Percentiles rank a stretch among this genome's conserved stretches.
Evolutionary conservation across 1,284 basidiomycete genomes (phyloP).

Genomic region (Cutaneotrichosporon cyanovorans): DNA sequence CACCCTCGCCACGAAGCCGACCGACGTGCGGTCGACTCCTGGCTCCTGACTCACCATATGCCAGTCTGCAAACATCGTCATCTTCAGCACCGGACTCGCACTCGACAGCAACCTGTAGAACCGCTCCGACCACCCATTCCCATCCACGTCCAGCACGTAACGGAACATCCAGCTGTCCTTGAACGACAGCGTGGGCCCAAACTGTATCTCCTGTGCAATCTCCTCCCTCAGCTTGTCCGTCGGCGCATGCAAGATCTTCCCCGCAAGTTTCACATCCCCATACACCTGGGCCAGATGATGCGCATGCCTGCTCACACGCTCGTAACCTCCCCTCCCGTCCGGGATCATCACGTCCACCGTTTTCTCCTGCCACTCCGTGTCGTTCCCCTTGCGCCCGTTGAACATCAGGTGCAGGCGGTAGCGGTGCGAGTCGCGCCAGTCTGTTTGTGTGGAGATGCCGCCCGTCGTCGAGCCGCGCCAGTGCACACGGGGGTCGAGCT

Average conservation of each 20-base stretch:
- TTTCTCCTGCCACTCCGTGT: constrained; percentile 22
- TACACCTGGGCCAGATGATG: constrained; percentile 38
- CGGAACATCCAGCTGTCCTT: constrained; percentile 51
- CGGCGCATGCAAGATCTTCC: constrained; percentile 31
- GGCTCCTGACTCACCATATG: constrained; percentile 38
- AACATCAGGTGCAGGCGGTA: constrained; percentile 45
- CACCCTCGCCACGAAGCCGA: too few species aligned
- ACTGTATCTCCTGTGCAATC: constrained; percentile 43
- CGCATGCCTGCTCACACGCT: constrained; percentile 26
- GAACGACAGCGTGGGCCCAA: constrained; percentile 48
- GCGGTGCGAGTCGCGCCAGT: constrained; percentile 46
- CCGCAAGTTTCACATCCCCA: constrained; percentile 45
- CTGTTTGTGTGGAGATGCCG: constrained; percentile 36
- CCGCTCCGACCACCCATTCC: constrained; percentile 61
- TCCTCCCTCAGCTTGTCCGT: constrained; percentile 29
- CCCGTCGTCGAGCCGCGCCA: constrained; percentile 48
- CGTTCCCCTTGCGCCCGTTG: constrained; percentile 42
- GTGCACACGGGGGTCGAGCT: constrained; percentile 42
- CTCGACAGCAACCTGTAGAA: constrained; percentile 50
- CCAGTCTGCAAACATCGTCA: constrained; percentile 47
- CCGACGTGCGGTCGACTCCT: too few species aligned
- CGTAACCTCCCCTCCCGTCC: constrained; percentile 35
- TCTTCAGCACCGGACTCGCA: constrained; percentile 45
- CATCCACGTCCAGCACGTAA: constrained; percentile 48
- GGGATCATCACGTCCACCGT: constrained; percentile 40